Conservation (phyloP, 768 basidiomycete species). For the Leccinum disarticulatum region DNA sequence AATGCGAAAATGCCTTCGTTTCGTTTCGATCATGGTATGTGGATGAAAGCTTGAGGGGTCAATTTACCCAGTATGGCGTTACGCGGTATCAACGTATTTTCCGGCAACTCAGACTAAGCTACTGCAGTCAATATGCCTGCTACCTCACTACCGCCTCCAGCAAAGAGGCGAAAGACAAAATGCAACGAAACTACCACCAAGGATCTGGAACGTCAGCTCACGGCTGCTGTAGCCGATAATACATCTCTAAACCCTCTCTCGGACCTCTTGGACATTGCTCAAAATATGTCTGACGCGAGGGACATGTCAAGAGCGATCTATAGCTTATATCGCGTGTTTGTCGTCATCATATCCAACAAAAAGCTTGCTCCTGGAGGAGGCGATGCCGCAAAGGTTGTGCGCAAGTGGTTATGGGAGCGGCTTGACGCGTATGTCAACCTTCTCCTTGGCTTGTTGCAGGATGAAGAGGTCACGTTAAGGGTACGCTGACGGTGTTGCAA, state of each 20-base stretch:
- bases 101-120: background rate
- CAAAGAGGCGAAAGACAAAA: slow-evolving; percentile 51
- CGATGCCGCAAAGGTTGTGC: slow-evolving; percentile 59
- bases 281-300: slow-evolving; percentile 47
- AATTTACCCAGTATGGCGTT: slow-evolving; percentile 5
- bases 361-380: slow-evolving; percentile 51
- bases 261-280: slow-evolving; percentile 66
- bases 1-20: background rate
- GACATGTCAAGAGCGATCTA: slow-evolving; percentile 76
- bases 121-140: slow-evolving; percentile 26
- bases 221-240: slow-evolving; percentile 49
- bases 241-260: slow-evolving; percentile 74
- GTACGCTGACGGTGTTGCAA: slow-evolving; percentile 43
- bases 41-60: background rate
- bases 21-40: background rate
- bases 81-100: background rate
- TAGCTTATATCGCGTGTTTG: slow-evolving; percentile 78
- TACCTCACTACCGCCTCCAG: slow-evolving; percentile 50
- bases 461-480: slow-evolving; percentile 71
- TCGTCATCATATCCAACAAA: slow-evolving; percentile 56
- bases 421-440: slow-evolving; percentile 69
- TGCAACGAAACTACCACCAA: slow-evolving; percentile 32
- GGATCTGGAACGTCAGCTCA: slow-evolving; percentile 56
- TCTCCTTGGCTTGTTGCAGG: slow-evolving; percentile 68
- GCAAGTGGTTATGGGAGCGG: slow-evolving; percentile 78